These are phyloP conservation scores for Ogataea trehaloabstinens DNA, from an alignment of 805 yeast species.

Conservation along the genomic window DNA sequence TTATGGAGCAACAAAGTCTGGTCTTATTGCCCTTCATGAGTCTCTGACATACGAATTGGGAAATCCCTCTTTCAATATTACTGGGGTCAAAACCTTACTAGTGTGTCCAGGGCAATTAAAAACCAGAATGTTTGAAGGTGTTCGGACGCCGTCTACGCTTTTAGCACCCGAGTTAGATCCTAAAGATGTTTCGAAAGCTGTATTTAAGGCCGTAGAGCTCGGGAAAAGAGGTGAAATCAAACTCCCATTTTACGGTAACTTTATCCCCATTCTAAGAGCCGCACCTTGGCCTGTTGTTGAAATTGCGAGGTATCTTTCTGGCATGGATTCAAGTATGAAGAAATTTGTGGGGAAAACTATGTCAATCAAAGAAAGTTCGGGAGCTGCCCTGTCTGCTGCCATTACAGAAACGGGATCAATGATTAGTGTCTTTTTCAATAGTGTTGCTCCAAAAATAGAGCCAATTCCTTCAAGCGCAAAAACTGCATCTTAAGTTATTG, in stretches of 20 bases:
- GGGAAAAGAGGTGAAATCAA: slow-evolving; percentile 70
- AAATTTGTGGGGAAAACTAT: slow-evolving; percentile 27
- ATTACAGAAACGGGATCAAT: slow-evolving; percentile 20
- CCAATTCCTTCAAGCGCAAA: slow-evolving; percentile 2
- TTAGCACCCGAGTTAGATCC: slow-evolving; percentile 86
- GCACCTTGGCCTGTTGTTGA: slow-evolving; percentile 69
- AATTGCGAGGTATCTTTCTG: slow-evolving; percentile 54
- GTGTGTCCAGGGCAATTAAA: slow-evolving; percentile 86
- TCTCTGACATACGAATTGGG: slow-evolving; percentile 71
- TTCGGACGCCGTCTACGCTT: slow-evolving; percentile 67
- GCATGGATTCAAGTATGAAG: slow-evolving; percentile 57
- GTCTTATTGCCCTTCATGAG: slow-evolving; percentile 80
- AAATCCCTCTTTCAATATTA: slow-evolving; percentile 41
- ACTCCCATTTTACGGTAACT: slow-evolving; percentile 72
- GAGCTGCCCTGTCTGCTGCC: slow-evolving; percentile 17
- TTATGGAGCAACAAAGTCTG: slow-evolving; percentile 91
- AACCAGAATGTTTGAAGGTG: slow-evolving; percentile 71
- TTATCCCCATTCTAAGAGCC: slow-evolving; percentile 68
- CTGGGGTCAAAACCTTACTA: slow-evolving; percentile 68
- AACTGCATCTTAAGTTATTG: too few species aligned
- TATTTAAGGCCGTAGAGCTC: slow-evolving; percentile 52
- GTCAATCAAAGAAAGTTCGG: slow-evolving; percentile 17
- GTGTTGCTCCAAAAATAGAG: slow-evolving; percentile 9
- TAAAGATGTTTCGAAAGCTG: slow-evolving; percentile 54
- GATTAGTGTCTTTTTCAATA: slow-evolving; percentile 16